Evolutionary conservation across 768 basidiomycete genomes (phyloP).

Genomic region (Tephrocybe sp.): DNA sequence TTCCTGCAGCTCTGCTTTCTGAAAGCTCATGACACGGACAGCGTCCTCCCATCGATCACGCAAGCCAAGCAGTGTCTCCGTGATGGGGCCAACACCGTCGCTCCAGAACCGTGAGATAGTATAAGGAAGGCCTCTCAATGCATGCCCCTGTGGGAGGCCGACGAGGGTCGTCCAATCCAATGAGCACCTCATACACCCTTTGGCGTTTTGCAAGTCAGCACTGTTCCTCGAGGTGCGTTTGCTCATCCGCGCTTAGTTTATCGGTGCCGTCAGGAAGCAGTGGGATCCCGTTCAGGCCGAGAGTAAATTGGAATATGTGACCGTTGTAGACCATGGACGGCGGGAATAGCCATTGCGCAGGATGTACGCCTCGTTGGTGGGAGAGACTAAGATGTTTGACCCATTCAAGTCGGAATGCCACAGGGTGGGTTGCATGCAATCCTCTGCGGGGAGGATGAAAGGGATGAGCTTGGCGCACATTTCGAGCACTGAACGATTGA

Average conservation of each 20-base stretch:
- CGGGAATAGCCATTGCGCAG: constrained; percentile 26
- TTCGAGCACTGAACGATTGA: constrained; percentile 5
- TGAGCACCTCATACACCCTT: too few relatives aligned
- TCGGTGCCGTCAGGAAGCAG: too few relatives aligned
- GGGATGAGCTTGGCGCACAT: constrained; percentile 22
- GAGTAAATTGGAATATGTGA: constrained; percentile 8
- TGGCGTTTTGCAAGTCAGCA: too few relatives aligned
- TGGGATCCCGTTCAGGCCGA: too few relatives aligned
- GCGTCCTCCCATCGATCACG: neutral
- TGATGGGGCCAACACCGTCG: constrained; percentile 3
- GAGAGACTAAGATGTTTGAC: constrained; percentile 23
- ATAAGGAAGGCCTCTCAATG: too few relatives aligned
- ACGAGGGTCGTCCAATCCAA: too few relatives aligned
- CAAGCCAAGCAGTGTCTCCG: neutral
- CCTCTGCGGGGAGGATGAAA: constrained; percentile 13
- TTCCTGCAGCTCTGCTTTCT: too few relatives aligned
- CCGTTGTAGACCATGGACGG: constrained; percentile 13
- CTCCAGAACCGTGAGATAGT: too few relatives aligned
- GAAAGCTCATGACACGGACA: neutral
- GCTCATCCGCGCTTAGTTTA: too few relatives aligned
- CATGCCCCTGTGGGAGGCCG: too few relatives aligned
- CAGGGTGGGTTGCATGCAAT: constrained; percentile 19
- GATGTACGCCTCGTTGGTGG: constrained; percentile 16
- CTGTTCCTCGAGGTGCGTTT: too few relatives aligned
- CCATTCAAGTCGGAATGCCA: constrained; percentile 26